Evolutionary conservation across 257 asterid species (phyloP), one percentile per base, ranked within the genome.

Genomic region (Striga asiatica): DNA sequence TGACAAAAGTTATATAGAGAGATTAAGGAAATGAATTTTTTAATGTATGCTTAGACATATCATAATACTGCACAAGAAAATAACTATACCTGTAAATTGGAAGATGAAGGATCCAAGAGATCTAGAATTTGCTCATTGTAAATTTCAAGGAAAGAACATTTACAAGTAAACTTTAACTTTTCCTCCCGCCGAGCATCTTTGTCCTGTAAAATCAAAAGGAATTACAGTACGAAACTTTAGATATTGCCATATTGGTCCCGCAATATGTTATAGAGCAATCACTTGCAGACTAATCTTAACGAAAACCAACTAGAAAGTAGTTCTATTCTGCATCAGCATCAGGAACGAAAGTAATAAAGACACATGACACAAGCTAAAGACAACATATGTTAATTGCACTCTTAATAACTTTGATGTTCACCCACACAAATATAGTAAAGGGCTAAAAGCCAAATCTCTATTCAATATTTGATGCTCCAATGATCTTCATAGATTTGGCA

Each of bases 121-220:
- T 92, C 98, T 54, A 84, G 80, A 76, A 92, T 92, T 22, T 92
- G 98, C 66, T 88, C 98, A 8, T 91, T 92, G 65, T 92, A 92
- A 37, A 92, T 92, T 72, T 92, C 98, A 52, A 91, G 71, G 77
- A 91, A 91, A 41, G 98, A 91, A 61, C 97, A 87, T 76, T 70
- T 84, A 46, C 52, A 84, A 35, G 84, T 79, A 68, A 82, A 92
- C 67, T 61, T 84, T 51, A 92, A 49, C 41, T 84, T 84, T 67
- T 87, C 96, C 73, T 91, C 98, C 73, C 98, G 74, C 6, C 94
- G 95, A 41, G 77, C 85, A 57, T 91, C 98, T 67, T 75, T 87
- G 66, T 91, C 98, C 98, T 91, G 77, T 51, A 24, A 68, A 20
- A 32, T 31, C 50, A 56, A 49, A 58, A 28, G 38, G 46, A 63